Evolutionary conservation across 768 basidiomycete species (phyloP).

Genomic region (Rhizopogon sp.): DNA sequence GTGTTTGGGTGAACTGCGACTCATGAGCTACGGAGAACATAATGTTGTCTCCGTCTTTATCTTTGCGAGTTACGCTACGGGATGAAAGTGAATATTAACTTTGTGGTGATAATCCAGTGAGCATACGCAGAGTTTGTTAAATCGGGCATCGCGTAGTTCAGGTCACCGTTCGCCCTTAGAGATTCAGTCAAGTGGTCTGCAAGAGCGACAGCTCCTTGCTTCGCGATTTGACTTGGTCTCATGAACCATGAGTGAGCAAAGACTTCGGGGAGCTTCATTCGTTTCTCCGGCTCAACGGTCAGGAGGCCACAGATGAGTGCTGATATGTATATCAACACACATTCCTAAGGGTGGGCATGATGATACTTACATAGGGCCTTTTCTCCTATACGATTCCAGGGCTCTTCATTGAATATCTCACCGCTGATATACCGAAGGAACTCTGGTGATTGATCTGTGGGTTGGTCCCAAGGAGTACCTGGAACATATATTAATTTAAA

Average conservation of each 20-base stretch:
- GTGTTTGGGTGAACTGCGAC: slow-evolving; percentile 75
- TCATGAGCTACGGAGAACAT: slow-evolving; percentile 53
- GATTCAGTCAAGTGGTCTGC: slow-evolving; percentile 69
- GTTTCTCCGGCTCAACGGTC: slow-evolving; percentile 59
- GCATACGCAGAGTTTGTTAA: slow-evolving; percentile 31
- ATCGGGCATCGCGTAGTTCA: slow-evolving; percentile 64
- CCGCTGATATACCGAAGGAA: slow-evolving; percentile 73
- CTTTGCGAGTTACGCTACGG: slow-evolving; percentile 18
- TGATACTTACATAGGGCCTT: slow-evolving; percentile 55
- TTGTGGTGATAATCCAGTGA: neutral
- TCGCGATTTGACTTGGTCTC: slow-evolving; percentile 67
- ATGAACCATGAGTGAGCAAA: slow-evolving; percentile 68
- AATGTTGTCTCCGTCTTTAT: slow-evolving; percentile 53
- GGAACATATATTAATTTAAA: neutral
- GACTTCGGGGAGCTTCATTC: slow-evolving; percentile 60
- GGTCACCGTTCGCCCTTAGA: slow-evolving; percentile 66
- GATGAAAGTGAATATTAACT: neutral
- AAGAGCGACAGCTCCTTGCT: slow-evolving; percentile 44
- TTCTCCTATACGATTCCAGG: slow-evolving; percentile 68
- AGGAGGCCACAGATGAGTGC: slow-evolving; percentile 76
- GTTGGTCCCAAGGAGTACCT: slow-evolving; percentile 99
- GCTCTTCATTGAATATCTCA: slow-evolving; percentile 64
- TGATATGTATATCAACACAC: slow-evolving; percentile 24
- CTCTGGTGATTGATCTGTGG: slow-evolving; percentile 74
- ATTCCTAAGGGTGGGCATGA: neutral